Evolutionary conservation across 345 rosid genomes (phyloP), one percentile per base, ranked within the genome.

Genomic region (Corchorus capsularis): DNA sequence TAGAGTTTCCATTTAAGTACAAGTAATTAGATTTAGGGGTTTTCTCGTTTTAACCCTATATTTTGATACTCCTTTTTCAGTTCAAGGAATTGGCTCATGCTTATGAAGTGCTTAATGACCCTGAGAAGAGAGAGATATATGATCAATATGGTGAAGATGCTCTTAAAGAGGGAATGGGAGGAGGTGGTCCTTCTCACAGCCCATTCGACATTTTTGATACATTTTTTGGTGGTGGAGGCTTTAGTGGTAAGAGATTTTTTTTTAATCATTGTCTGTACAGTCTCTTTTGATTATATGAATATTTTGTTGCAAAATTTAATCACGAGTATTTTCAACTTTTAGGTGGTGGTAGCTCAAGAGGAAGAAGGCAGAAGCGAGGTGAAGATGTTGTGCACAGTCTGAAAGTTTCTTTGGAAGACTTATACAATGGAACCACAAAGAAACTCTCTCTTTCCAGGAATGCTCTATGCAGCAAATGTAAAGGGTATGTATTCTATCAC

Each of bases 111-210:
- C 87, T 90, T 20, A 86, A 87, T 52, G 91, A 88, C 78, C 89
- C 92, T 3, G 90, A 90, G 72, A 88, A 90, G 79, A 82, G 92
- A 65, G 90, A 90, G 57, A 79, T 83, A 57, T 90, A 90, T 79
- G 92, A 88, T 69, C 86, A 88, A 72, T 90, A 87, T 63, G 94
- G 91, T 17, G 91, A 87, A 82, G 92, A 87, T 80, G 94, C 83
- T 41, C 87, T 90, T 43, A 88, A 88, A 68, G 92, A 90, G 73
- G 94, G 94, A 78, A 87, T 88, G 90, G 94, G 92, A 32, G 91
- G 89, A 35, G 87, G 91, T 3, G 86, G 87, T 62, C 72, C 82
- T 45, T 79, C 79, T 62, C 89, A 87, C 70, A 82, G 77, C 80
- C 94, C 94, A 34, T 88, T 86, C 71, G 92, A 90, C 76, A 82